Base-by-base conservation (phyloP, 495 filamentous ascomycete species). In the Cudoniella acicularis region DNA sequence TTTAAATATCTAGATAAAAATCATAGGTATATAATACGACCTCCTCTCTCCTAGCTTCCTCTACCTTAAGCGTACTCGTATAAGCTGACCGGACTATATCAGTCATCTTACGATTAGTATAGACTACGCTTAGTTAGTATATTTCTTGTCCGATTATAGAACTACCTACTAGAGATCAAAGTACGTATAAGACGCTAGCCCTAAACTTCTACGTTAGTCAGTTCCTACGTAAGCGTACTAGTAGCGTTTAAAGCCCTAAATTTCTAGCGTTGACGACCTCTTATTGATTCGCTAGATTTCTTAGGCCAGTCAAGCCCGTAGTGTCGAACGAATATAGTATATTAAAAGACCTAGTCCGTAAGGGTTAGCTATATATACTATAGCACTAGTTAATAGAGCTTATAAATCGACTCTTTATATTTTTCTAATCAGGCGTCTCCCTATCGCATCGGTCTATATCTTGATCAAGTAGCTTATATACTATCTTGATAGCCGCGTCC, bases 161-260 rank as follows among this genome's bases (percentile, higher is more conserved):
- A 52, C 56, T 52, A 59, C 49, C 36, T 36, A 52, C 56, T 26
- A 59, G 27, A 59, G 56, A 59, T 59, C 30, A 59, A 59, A 52
- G 48, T 59, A 45, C 24, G 30, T 52, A 22, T 52, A 22, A 52
- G 48, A 52, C 26, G 40, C 47, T 59, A 20, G 49, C 49, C 48
- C 22, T 59, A 20, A 48, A 52, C 56, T 52, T 59, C 27, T 43
- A 59, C 21, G 24, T 52, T 59, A 26, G 48, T 52, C 30, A 59
- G 21, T 43, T 58, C 47, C 56, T 58, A 22, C 22, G 21, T 52
- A 20, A 57, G 48, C 3, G 25, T 52, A 52, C 30, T 59, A 52
- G 56, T 27, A 17, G 49, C 21, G 49, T 59, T 59, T 20, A 52
- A 59, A 52, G 56, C 30, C 48, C 48, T 24, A 52, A 59, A 52